Percentiles rank a stretch among this genome's conserved stretches.
phyloP scores from a whole-genome alignment of 1,284 basidiomycete species.

The Ceratobasidium sp. region DNA sequence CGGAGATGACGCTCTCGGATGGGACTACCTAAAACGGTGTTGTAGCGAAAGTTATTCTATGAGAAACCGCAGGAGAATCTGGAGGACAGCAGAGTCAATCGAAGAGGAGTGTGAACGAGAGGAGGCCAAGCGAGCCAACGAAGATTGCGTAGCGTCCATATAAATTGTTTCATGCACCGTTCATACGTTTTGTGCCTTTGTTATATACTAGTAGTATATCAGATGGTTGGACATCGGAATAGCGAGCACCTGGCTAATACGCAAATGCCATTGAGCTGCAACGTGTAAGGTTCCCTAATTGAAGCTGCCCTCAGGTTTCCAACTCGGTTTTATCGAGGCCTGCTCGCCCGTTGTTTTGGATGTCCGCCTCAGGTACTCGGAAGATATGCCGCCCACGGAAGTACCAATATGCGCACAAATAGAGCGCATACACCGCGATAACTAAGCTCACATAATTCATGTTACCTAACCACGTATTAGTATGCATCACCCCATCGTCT shows the following conservation, averaged over 20 bases:
- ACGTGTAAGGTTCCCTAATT: too few species aligned
- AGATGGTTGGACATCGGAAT: too few species aligned
- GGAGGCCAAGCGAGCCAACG: background rate
- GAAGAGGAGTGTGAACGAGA: constrained; percentile 27
- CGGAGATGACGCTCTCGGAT: constrained; percentile 20
- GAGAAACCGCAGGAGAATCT: constrained; percentile 36
- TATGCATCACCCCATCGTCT: too few species aligned
- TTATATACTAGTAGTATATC: too few species aligned
- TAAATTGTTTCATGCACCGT: too few species aligned
- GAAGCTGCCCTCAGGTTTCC: too few species aligned
- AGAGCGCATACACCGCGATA: constrained; percentile 21
- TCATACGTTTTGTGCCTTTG: too few species aligned
- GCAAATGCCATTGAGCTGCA: too few species aligned
- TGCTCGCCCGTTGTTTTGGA: background rate
- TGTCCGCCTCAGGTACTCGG: constrained; percentile 24
- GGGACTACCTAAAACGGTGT: constrained; percentile 28
- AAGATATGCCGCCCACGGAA: constrained; percentile 20
- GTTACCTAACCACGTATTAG: background rate
- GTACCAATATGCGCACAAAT: constrained; percentile 36
- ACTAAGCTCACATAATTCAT: constrained; percentile 27
- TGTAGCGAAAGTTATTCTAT: constrained; percentile 28
- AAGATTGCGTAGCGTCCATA: background rate
- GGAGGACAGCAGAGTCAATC: constrained; percentile 28
- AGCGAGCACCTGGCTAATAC: too few species aligned
- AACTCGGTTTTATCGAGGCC: too few species aligned